Evolutionary conservation across 2,329 filamentous ascomycete species (phyloP), one percentile per base, ranked within the genome.

Genomic region (Chaetomium globosum): DNA sequence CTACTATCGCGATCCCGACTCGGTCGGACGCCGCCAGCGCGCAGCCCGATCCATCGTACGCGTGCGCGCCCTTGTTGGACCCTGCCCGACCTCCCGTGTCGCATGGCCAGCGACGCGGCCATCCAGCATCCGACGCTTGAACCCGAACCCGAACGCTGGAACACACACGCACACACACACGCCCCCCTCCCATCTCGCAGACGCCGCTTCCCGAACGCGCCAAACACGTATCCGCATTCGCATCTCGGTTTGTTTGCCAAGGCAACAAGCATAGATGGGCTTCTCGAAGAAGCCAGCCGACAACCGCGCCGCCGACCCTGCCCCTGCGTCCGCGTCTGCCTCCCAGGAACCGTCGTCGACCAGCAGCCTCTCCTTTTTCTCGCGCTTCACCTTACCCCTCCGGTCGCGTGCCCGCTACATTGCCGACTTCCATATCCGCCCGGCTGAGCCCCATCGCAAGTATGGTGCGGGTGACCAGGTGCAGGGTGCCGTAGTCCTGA

Each of bases 391-490:
- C 63, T 77, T 83, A 57, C 78, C 84, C 65, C 81, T 84, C 61
- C 80, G 83, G 54, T 81, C 80, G 66, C 80, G 82, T 64, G 64
- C 78, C 28, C 88, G 90, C 72, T 87, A 89, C 75, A 82, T 92
- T 71, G 82, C 87, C 79, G 91, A 94, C 74, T 95, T 93, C 79
- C 87, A 91, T 77, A 87, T 95, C 75, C 85, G 87, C 69, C 86
- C 90, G 58, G 85, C 91, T 74, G 90, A 94, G 74, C 91, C 91
- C 13, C 88, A 93, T 77, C 87, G 88, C 69, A 87, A 90, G 72
- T 93, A 93, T 77, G 82, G 81, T 30, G 89, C 90, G 4, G 91
- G 91, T 67, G 91, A 94, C 73, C 80, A 87, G 69, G 89, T 95
- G 55, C 85, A 84, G 65, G 91, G 91, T 61, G 85, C 85, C 69